These are phyloP conservation scores for Podaxis sp. DNA, from an alignment of 768 basidiomycete species.

Conservation along the genomic window DNA sequence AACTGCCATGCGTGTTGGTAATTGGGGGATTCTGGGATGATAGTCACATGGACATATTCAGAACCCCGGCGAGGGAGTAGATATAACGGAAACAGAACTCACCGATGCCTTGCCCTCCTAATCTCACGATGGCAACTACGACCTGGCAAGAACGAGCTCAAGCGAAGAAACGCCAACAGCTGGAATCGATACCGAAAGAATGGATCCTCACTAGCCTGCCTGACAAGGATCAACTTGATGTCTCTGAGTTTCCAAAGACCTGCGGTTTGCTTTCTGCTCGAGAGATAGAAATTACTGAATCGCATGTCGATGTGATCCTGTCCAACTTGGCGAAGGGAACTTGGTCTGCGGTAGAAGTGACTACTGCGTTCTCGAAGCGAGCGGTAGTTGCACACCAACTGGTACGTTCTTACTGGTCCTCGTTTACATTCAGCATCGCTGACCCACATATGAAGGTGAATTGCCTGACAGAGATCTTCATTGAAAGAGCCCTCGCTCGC, in stretches of 20 bases:
- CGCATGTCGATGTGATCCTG: constrained; percentile 41
- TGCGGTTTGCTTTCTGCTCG: constrained; percentile 52
- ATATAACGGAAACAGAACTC: not conserved
- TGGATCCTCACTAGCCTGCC: constrained; percentile 54
- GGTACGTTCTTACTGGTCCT: constrained; percentile 33
- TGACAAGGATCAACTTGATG: constrained; percentile 43
- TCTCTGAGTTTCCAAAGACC: constrained; percentile 47
- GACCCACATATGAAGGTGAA: constrained; percentile 47
- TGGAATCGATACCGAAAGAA: constrained; percentile 53
- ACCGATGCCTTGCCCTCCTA: not conserved
- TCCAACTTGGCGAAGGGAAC: constrained; percentile 44
- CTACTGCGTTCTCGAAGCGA: constrained; percentile 70
- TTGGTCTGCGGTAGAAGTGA: constrained; percentile 67
- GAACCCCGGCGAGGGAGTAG: not conserved
- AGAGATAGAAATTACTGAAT: constrained; percentile 44
- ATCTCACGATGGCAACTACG: constrained; percentile 20
- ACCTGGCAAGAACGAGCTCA: constrained; percentile 50
- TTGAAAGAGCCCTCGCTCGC: constrained; percentile 60
- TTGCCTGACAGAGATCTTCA: constrained; percentile 81
- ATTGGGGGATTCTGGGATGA: not conserved
- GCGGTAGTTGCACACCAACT: constrained; percentile 79
- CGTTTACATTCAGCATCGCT: not conserved
- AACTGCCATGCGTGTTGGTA: not conserved
- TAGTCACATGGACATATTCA: not conserved
- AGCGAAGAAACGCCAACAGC: constrained; percentile 51